Evolutionary conservation across 2,329 filamentous ascomycete species (phyloP).

Genomic region (Colletotrichum acutatum): DNA sequence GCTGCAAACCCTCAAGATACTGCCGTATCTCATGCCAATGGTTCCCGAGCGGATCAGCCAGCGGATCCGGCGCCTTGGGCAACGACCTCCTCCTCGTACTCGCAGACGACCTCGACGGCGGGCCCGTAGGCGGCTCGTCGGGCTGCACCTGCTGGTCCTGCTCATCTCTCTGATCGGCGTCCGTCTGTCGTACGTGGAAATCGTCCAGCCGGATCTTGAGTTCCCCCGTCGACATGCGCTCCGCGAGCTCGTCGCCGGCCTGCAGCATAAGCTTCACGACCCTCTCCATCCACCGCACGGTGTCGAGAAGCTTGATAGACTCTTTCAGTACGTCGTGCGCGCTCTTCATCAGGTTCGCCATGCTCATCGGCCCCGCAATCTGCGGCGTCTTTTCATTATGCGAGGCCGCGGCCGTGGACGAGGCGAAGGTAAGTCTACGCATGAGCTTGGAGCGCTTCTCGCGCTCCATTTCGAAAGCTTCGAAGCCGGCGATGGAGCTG

Average conservation of each 20-base stretch:
- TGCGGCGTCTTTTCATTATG: constrained; percentile 23
- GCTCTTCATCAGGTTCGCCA: constrained; percentile 59
- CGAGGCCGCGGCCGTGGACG: neutral
- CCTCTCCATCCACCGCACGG: constrained; percentile 59
- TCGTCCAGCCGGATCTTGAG: constrained; percentile 36
- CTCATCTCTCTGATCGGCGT: constrained; percentile 8
- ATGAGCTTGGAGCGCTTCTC: constrained; percentile 39
- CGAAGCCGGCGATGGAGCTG: constrained; percentile 54
- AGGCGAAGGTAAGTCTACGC: constrained; percentile 13
- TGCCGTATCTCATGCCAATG: constrained; percentile 61
- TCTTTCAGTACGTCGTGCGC: constrained; percentile 58
- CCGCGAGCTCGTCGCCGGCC: constrained; percentile 55
- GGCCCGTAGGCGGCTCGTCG: constrained; percentile 28
- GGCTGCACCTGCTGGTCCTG: constrained; percentile 27
- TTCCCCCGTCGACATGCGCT: constrained; percentile 38
- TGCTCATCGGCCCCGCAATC: constrained; percentile 50
- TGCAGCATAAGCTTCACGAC: constrained; percentile 56
- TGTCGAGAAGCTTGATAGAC: constrained; percentile 57
- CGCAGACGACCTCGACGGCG: constrained; percentile 21
- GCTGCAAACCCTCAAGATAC: constrained; percentile 56
- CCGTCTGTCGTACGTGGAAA: neutral
- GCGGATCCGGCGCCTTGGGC: constrained; percentile 13
- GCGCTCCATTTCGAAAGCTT: constrained; percentile 41
- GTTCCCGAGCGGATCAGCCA: constrained; percentile 41
- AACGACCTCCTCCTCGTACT: constrained; percentile 24